Conservation (phyloP, 305 asterid species). For the Lippia alba region DNA sequence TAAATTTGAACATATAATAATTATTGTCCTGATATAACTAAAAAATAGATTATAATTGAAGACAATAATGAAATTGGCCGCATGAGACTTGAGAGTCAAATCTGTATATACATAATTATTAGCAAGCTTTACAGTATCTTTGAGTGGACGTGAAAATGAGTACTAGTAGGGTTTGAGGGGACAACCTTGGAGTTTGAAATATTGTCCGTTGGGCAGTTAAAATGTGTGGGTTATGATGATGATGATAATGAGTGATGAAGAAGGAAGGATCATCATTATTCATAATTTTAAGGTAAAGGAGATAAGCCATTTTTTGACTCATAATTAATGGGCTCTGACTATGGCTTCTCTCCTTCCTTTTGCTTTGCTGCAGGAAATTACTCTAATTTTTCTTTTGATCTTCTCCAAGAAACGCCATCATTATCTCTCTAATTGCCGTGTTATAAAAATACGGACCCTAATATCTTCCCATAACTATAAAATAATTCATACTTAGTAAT, state of each 20-base stretch:
- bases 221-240: background rate
- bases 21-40: too few relatives aligned
- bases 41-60: too few relatives aligned
- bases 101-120: too few relatives aligned
- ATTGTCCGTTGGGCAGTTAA: constrained; percentile 29
- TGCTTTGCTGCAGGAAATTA: constrained; percentile 2
- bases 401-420: constrained; percentile 36
- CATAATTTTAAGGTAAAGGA: background rate
- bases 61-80: too few relatives aligned
- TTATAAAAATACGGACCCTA: too few relatives aligned
- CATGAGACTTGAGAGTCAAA: too few relatives aligned
- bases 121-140: background rate
- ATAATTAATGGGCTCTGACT: constrained; percentile 23
- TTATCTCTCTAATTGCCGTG: constrained; percentile 1
- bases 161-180: constrained; percentile 7
- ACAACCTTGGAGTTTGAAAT: constrained; percentile 31
- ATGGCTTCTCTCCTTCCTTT: background rate
- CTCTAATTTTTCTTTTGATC: background rate
- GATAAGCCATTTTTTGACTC: constrained; percentile 41
- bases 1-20: too few relatives aligned
- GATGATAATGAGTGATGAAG: constrained; percentile 28
- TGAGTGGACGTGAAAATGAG: constrained; percentile 18
- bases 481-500: too few relatives aligned
- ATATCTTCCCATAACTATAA: too few relatives aligned
- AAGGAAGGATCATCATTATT: background rate